Evolutionary conservation across 768 basidiomycete genomes (phyloP), one percentile per base, ranked within the genome.

Genomic region (Porpolomopsis calyptriformis): DNA sequence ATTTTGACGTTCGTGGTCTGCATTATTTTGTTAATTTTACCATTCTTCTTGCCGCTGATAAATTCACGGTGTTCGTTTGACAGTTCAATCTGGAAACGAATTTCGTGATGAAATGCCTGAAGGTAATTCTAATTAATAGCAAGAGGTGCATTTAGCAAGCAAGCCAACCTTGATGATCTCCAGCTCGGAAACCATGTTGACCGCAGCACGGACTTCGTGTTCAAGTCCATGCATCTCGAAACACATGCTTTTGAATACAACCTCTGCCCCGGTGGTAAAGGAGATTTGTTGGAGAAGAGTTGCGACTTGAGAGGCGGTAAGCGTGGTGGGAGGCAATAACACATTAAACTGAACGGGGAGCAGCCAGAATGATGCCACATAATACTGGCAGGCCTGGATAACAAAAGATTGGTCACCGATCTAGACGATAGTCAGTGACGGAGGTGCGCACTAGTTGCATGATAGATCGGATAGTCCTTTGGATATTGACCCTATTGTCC

Each of bases 11-110:
- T 88, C 24, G 93, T 86, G 10, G 82, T 84, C 64, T 97, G 92
- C 90, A 97, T 97, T 62, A 98, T 96, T 70, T 97, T 98, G 72
- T 97, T 97, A 64, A 97, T 90, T 68, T 99, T 99, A 48, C 94
- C 94, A 57, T 98, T 97, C 74, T 98, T 97, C 73, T 99, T 99
- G 36, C 94, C 94, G 47, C 86, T 88, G 63, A 99, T 96, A 67
- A 98, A 99, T 55, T 99, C 94, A 49, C 93, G 82, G 55, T 98
- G 93, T 61, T 99, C 96, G 61, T 94, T 94, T 35, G 92, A 85
- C 4, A 97, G 77, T 64, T 99, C 96, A 45, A 97, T 90, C 65
- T 97, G 93, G 70, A 98, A 97, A 40, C 91, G 85, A 52, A 98
- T 90, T 67, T 99, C 94, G 58, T 93, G 92, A 55, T 96, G 90